Evolutionary conservation across 257 asterid species (phyloP).

Genomic region (Fraxinus quadrangulata): DNA sequence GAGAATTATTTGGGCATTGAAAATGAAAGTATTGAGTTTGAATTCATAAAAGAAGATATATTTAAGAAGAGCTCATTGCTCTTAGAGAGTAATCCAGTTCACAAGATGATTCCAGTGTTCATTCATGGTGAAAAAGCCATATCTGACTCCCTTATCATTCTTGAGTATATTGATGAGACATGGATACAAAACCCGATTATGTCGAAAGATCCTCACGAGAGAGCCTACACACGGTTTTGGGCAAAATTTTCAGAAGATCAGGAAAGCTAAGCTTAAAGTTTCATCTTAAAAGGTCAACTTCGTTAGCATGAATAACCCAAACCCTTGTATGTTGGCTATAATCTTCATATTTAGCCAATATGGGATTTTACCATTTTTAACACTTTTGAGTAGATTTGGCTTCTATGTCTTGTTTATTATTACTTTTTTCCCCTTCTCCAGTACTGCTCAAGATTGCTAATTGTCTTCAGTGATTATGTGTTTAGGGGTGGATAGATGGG

Average conservation of each 20-base stretch:
- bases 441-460: no score
- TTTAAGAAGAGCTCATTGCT: slow-evolving; percentile 19
- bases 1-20: slow-evolving; percentile 18
- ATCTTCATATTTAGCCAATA: no score
- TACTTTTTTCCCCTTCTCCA: no score
- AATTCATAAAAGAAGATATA: slow-evolving; percentile 23
- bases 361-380: no score
- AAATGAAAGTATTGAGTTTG: slow-evolving; percentile 15
- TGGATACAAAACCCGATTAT: slow-evolving; percentile 3
- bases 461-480: no score
- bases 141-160: slow-evolving; percentile 23
- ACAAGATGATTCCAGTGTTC: slow-evolving; percentile 29
- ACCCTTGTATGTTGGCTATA: no score
- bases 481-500: no score
- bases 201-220: slow-evolving; percentile 1
- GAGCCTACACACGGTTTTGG: slow-evolving; percentile 24
- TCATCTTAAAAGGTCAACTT: background rate
- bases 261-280: background rate
- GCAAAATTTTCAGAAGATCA: slow-evolving; percentile 21
- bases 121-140: slow-evolving; percentile 14
- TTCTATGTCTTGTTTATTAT: no score
- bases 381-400: no score
- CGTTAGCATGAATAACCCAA: no score
- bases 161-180: slow-evolving; percentile 25
- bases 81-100: slow-evolving; percentile 22